Conservation (phyloP, 2,329 filamentous ascomycete genomes). For the Alternaria sp. region DNA sequence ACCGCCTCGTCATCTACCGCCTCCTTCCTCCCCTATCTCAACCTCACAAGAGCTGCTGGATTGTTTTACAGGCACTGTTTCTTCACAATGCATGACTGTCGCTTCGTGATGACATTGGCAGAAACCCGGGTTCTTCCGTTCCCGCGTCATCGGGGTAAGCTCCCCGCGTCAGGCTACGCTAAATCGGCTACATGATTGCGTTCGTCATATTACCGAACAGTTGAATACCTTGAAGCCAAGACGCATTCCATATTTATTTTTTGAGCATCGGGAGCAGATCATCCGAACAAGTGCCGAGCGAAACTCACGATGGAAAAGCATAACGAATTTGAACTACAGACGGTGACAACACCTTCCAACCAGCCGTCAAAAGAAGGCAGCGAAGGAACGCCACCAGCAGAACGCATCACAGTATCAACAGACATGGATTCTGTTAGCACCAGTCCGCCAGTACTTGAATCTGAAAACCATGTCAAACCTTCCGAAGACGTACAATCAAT, state of each 20-base stretch:
- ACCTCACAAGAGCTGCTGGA: not conserved
- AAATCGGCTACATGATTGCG: slow-evolving; percentile 15
- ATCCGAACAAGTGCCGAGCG: not conserved
- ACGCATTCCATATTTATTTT: not conserved
- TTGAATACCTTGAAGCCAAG: slow-evolving; percentile 5
- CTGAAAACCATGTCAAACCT: not conserved
- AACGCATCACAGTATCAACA: not conserved
- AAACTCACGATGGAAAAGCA: not conserved
- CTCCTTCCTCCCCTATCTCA: no score
- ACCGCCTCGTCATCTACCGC: not conserved
- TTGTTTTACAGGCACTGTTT: not conserved
- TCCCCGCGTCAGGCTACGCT: slow-evolving; percentile 10
- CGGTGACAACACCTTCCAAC: not conserved
- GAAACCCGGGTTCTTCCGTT: slow-evolving; percentile 4
- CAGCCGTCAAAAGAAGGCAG: not conserved
- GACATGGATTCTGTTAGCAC: slow-evolving; percentile 4
- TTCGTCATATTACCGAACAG: slow-evolving; percentile 16
- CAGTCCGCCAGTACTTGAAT: not conserved
- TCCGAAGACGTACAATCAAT: not conserved
- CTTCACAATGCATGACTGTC: not conserved
- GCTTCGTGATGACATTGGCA: not conserved
- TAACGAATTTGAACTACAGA: not conserved
- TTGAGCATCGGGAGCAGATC: not conserved
- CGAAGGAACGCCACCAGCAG: not conserved
- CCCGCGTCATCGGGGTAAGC: slow-evolving; percentile 3